Conservation (phyloP, 148 eudicot species). For the Amaranthus cruentus region DNA sequence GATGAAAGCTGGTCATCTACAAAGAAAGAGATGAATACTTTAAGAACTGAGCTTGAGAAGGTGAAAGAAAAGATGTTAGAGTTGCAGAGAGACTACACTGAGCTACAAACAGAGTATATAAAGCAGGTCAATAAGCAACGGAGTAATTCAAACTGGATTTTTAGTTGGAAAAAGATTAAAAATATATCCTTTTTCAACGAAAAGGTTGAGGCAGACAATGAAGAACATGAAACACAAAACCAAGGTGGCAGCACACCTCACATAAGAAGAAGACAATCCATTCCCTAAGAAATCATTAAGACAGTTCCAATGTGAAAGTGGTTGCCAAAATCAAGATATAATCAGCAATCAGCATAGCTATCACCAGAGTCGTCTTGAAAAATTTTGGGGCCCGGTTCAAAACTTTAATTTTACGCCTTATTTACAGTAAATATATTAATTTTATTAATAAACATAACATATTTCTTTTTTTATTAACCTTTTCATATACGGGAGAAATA, state of each 20-base stretch:
- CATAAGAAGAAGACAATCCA: slow-evolving; percentile 34
- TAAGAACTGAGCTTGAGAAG: slow-evolving; percentile 51
- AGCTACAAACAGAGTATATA: slow-evolving; percentile 48
- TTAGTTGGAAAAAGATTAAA: slow-evolving; percentile 47
- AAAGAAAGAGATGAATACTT: slow-evolving; percentile 48
- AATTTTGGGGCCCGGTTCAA: no score
- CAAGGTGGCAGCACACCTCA: slow-evolving; percentile 19
- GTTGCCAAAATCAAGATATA: background rate
- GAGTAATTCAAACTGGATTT: slow-evolving; percentile 40
- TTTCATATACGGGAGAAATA: no score
- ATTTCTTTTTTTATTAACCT: no score
- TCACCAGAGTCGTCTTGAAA: background rate
- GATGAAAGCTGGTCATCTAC: slow-evolving; percentile 39
- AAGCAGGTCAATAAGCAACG: slow-evolving; percentile 39
- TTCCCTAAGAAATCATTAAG: slow-evolving; percentile 26
- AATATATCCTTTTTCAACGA: slow-evolving; percentile 33
- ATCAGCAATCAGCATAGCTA: background rate
- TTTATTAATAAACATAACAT: no score
- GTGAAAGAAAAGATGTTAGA: slow-evolving; percentile 43
- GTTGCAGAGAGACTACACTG: slow-evolving; percentile 52
- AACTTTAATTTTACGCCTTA: no score
- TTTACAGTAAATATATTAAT: no score
- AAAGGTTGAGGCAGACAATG: slow-evolving; percentile 36
- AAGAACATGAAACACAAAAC: slow-evolving; percentile 17
- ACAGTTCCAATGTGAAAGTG: background rate